Conservation (phyloP, 1,284 basidiomycete species). For the Inonotus obliquus region DNA sequence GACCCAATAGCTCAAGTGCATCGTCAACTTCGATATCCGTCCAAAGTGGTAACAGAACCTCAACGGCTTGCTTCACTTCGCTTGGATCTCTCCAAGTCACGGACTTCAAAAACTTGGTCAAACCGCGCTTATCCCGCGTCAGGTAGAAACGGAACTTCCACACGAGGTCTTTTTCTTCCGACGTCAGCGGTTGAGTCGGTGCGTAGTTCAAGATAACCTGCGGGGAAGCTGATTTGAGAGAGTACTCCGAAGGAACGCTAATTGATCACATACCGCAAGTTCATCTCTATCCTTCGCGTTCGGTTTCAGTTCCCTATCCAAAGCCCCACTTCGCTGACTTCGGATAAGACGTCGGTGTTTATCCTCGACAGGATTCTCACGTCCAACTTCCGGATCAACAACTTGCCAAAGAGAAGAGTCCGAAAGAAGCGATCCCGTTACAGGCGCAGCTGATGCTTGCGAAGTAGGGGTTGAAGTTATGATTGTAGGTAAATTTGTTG, state of each 20-base stretch:
- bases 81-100: constrained; percentile 96
- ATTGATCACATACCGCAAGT: constrained; percentile 62
- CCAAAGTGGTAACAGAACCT: constrained; percentile 94
- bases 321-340: constrained; percentile 90
- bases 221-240: not conserved
- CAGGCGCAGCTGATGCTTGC: constrained; percentile 38
- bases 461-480: constrained; percentile 32
- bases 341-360: constrained; percentile 94
- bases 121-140: constrained; percentile 80
- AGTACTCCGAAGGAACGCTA: constrained; percentile 2
- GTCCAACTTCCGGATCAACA: constrained; percentile 84
- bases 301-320: constrained; percentile 95
- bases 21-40: constrained; percentile 96
- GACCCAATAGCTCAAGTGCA: constrained; percentile 91
- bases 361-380: constrained; percentile 95
- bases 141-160: constrained; percentile 99
- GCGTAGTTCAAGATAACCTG: constrained; percentile 90
- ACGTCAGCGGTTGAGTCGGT: constrained; percentile 82
- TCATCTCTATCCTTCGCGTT: constrained; percentile 94
- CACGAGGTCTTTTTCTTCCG: constrained; percentile 92
- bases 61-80: constrained; percentile 97
- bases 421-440: constrained; percentile 44
- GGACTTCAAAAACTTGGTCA: constrained; percentile 98
- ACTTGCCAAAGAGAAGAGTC: constrained; percentile 84
- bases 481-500: constrained; percentile 27